Conservation (phyloP, 768 basidiomycete species). For the Rubroboletus satanas region DNA sequence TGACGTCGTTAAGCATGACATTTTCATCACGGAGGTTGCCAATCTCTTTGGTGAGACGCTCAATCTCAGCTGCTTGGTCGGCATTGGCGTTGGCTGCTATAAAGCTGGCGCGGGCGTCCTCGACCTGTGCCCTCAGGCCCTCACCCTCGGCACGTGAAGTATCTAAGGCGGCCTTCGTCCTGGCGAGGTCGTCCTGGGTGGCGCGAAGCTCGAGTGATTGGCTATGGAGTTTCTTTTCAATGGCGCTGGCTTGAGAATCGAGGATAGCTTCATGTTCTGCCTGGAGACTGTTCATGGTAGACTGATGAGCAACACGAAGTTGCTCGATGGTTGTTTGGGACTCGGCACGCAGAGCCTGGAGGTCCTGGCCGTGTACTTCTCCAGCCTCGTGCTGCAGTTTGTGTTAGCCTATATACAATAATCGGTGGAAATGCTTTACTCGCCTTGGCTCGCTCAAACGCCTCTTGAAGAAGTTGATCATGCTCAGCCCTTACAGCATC, state of each 20-base stretch:
- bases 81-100: conserved; percentile 38
- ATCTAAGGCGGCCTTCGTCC: conserved; percentile 62
- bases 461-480: conserved; percentile 55
- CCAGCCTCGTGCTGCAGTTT: conserved; percentile 62
- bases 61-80: conserved; percentile 53
- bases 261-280: conserved; percentile 60
- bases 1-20: conserved; percentile 57
- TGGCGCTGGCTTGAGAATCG: conserved; percentile 49
- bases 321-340: conserved; percentile 67
- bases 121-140: conserved; percentile 57
- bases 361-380: conserved; percentile 60
- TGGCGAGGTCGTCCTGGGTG: conserved; percentile 77
- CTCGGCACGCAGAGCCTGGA: conserved; percentile 64
- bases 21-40: conserved; percentile 67
- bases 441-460: conserved; percentile 78
- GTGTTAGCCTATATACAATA: conserved; percentile 7
- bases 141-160: conserved; percentile 52
- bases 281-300: conserved; percentile 57
- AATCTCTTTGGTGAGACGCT: conserved; percentile 56
- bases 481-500: conserved; percentile 65
- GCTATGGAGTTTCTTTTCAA: conserved; percentile 62
- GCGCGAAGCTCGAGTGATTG: conserved; percentile 75
- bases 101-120: conserved; percentile 52
- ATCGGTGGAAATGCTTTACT: conserved; percentile 6
- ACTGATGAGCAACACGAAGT: conserved; percentile 58